Percentiles rank a stretch among this genome's conserved stretches.
These are phyloP conservation scores for Paraglomus brasilianum DNA, from an alignment of 192 early-diverging fungal species.

Conservation along the genomic window DNA sequence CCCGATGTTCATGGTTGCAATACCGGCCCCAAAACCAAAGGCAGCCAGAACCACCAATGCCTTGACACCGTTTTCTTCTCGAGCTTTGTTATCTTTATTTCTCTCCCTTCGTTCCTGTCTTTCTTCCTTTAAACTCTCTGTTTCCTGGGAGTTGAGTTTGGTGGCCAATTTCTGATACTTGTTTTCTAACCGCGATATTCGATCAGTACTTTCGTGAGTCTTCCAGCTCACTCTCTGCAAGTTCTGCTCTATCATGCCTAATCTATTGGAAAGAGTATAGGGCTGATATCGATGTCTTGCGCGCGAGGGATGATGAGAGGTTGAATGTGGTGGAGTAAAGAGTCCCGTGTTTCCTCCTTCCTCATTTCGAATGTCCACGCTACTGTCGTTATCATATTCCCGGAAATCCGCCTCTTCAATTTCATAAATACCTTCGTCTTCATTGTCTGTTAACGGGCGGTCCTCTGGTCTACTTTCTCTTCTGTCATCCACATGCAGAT, in stretches of 20 bases:
- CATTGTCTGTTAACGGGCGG: neutral
- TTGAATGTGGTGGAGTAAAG: neutral
- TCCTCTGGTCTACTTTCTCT: neutral
- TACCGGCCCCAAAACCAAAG: too few relatives aligned
- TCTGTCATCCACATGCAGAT: neutral
- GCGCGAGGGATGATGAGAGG: neutral
- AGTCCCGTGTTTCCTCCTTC: neutral
- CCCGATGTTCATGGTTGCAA: too few relatives aligned
- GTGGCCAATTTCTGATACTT: too few relatives aligned
- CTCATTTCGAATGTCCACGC: neutral
- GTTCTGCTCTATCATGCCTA: slow-evolving; percentile 5
- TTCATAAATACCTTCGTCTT: neutral
- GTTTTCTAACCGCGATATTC: slow-evolving; percentile 2
- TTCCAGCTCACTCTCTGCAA: neutral
- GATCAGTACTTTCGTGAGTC: neutral
- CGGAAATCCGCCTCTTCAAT: neutral
- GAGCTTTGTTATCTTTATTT: too few relatives aligned
- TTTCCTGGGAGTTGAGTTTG: too few relatives aligned
- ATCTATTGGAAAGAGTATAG: neutral
- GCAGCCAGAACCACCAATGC: too few relatives aligned
- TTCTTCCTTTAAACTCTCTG: too few relatives aligned
- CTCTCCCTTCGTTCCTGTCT: too few relatives aligned
- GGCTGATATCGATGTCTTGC: slow-evolving; percentile 13
- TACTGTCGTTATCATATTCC: neutral
- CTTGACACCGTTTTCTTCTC: too few relatives aligned